These are phyloP conservation scores for Colletotrichum tabaci DNA, from an alignment of 2,329 filamentous ascomycete genomes.

Conservation along the genomic window DNA sequence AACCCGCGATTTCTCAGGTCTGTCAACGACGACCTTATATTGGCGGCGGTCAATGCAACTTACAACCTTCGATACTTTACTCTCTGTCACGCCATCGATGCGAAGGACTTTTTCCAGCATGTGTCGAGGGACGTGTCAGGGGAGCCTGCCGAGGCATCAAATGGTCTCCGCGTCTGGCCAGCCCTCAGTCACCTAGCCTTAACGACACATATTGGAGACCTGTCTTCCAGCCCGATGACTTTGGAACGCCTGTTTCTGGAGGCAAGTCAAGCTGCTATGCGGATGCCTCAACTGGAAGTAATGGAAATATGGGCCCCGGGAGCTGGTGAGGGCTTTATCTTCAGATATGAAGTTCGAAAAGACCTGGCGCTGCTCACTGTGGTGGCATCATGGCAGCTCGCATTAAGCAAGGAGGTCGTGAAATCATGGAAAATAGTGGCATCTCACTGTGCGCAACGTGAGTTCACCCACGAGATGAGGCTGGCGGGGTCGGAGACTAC, in stretches of 20 bases:
- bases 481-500: neutral
- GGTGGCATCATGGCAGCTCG: conserved; percentile 11
- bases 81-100: conserved; percentile 9
- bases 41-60: neutral
- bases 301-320: conserved; percentile 16
- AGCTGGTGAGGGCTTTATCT: neutral
- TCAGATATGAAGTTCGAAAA: neutral
- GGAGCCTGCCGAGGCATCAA: neutral
- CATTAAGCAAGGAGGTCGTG: neutral
- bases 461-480: neutral
- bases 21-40: neutral
- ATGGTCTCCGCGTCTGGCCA: neutral
- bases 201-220: conserved; percentile 8
- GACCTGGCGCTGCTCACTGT: neutral
- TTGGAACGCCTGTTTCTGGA: neutral
- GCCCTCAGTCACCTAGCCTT: neutral
- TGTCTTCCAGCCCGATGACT: neutral
- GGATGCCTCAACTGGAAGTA: neutral
- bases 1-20: neutral
- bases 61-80: neutral
- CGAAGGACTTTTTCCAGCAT: conserved; percentile 2
- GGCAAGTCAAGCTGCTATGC: neutral
- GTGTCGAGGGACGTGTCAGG: neutral
- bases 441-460: neutral
- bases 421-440: conserved; percentile 7